Percentiles rank a stretch among this genome's conserved stretches.
Evolutionary conservation across 116 monocot genomes (phyloP).

Genomic region (Cymodocea nodosa): DNA sequence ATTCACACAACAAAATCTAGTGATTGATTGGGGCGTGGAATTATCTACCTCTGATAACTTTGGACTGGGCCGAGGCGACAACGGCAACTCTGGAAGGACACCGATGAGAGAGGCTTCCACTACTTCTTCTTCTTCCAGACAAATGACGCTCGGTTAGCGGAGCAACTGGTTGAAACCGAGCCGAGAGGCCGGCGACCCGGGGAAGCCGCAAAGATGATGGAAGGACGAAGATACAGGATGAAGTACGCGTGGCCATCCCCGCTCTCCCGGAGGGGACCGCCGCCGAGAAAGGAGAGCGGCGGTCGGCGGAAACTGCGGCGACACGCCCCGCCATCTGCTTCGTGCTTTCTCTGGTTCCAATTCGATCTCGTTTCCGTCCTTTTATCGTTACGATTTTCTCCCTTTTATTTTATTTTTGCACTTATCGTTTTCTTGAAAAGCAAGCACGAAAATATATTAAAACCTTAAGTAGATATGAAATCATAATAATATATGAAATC

Average conservation of each 20-base stretch:
- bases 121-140: background rate
- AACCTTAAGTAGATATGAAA: too few species aligned
- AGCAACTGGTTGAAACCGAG: background rate
- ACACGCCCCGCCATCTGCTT: background rate
- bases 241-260: background rate
- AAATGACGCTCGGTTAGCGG: background rate
- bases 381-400: too few species aligned
- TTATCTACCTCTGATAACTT: slow-evolving; percentile 8
- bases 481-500: too few species aligned
- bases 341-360: too few species aligned
- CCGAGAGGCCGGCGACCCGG: background rate
- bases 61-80: slow-evolving; percentile 13
- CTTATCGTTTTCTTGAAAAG: too few species aligned
- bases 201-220: background rate
- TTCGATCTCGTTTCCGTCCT: too few species aligned
- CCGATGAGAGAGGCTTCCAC: background rate
- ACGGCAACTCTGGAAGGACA: background rate
- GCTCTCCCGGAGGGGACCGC: background rate
- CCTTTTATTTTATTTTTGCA: too few species aligned
- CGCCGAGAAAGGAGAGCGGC: background rate
- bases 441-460: too few species aligned
- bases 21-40: too few species aligned
- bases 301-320: background rate
- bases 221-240: slow-evolving; percentile 5
- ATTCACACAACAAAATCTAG: background rate